These are phyloP conservation scores for Arabidopsis arenosa DNA, from an alignment of 345 rosid species.

Conservation along the genomic window DNA sequence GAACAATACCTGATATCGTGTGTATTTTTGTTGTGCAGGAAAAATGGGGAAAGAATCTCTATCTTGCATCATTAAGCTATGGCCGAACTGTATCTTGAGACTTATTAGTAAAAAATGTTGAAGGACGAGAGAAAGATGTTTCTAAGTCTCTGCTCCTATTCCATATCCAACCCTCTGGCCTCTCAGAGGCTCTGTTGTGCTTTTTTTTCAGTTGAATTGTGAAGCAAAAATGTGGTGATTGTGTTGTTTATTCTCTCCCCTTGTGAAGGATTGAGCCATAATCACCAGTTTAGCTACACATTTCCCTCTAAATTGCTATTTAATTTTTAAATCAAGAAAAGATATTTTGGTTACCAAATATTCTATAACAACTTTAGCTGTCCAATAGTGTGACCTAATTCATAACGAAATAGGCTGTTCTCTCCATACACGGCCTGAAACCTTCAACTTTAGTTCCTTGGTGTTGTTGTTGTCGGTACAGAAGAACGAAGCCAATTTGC, in stretches of 20 bases:
- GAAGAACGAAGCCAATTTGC: slow-evolving; percentile 53
- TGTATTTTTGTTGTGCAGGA: slow-evolving; percentile 53
- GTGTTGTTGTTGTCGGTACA: slow-evolving; percentile 41
- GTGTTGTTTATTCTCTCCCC: slow-evolving; percentile 15
- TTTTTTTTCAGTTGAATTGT: slow-evolving; percentile 34
- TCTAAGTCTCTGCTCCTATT: slow-evolving; percentile 31
- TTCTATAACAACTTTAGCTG: background rate
- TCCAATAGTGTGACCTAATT: background rate
- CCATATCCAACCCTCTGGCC: slow-evolving; percentile 21
- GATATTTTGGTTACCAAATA: slow-evolving; percentile 13
- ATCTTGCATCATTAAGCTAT: slow-evolving; percentile 73
- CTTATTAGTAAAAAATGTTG: slow-evolving; percentile 10
- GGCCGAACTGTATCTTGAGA: slow-evolving; percentile 79
- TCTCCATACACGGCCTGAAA: slow-evolving; percentile 62
- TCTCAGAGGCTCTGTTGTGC: slow-evolving; percentile 35
- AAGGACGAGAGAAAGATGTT: slow-evolving; percentile 31
- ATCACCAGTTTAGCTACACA: slow-evolving; percentile 35
- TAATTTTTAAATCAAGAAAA: slow-evolving; percentile 20
- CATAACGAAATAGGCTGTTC: slow-evolving; percentile 22
- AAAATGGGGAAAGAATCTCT: slow-evolving; percentile 88
- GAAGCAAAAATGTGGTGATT: slow-evolving; percentile 37
- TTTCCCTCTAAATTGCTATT: slow-evolving; percentile 17
- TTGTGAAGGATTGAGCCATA: slow-evolving; percentile 27
- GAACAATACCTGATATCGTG: slow-evolving; percentile 4
- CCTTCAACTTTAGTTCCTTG: slow-evolving; percentile 60